Evolutionary conservation across 441 rosid genomes (phyloP).

Genomic region (Breynia disticha): DNA sequence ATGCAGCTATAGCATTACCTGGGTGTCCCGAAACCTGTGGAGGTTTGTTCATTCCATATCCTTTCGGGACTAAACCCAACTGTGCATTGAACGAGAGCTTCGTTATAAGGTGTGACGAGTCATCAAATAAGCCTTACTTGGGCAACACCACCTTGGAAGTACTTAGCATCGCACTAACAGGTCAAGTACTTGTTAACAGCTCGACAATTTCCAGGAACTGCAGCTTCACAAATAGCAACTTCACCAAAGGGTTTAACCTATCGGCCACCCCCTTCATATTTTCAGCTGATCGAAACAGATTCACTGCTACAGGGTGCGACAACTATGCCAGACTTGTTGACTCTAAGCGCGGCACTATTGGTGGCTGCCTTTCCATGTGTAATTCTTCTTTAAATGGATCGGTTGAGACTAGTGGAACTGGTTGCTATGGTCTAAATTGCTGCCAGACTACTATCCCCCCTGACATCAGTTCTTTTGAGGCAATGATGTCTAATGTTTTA

Average conservation of each 20-base stretch:
- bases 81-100: background rate
- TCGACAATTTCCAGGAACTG: conserved; percentile 2
- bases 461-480: conserved; percentile 1
- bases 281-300: background rate
- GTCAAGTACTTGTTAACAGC: conserved; percentile 1
- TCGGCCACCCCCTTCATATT: conserved; percentile 10
- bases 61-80: conserved; percentile 4
- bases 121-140: background rate
- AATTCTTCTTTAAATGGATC: background rate
- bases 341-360: background rate
- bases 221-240: background rate
- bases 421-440: conserved; percentile 14
- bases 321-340: conserved; percentile 8
- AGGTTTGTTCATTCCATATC: conserved; percentile 6
- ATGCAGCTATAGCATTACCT: background rate
- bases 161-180: background rate
- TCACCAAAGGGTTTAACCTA: background rate
- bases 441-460: conserved; percentile 17
- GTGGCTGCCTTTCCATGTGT: conserved; percentile 15
- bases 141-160: conserved; percentile 3
- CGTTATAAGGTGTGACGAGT: background rate
- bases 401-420: background rate
- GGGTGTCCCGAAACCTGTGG: background rate
- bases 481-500: conserved; percentile 3
- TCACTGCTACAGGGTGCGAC: conserved; percentile 11